Evolutionary conservation across 2,329 filamentous ascomycete species (phyloP), one percentile per base, ranked within the genome.

Genomic region (Pseudogymnoascus sp.): DNA sequence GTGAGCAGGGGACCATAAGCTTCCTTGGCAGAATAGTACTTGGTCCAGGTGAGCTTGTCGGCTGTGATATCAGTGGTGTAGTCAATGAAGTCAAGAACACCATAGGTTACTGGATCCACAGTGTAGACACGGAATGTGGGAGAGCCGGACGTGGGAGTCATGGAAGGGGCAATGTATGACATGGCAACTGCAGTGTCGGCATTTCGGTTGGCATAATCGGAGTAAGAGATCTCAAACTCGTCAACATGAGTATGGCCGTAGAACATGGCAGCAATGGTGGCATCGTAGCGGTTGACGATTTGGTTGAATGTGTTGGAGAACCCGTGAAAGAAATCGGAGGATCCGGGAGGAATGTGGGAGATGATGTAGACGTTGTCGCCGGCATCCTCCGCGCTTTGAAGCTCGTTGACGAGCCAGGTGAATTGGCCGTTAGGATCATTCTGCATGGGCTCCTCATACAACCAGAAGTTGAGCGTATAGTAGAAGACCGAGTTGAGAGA

Each of bases 401-500:
- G 69, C 39, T 77, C 72, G 15, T 62, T 59, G 15, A 75, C 73
- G 12, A 78, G 69, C 74, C 74, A 77, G 35, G 70, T 65, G 1
- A 77, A 67, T 60, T 64, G 72, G 4, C 68, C 66, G 62, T 70
- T 67, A 4, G 74, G 76, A 63, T 78, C 76, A 10, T 63, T 66
- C 31, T 73, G 69, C 69, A 77, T 76, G 3, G 73, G 71, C 3
- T 69, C 66, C 31, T 72, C 68, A 63, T 74, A 78, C 40, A 73
- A 63, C 67, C 72, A 75, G 65, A 74, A 76, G 65, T 78, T 78
- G 60, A 72, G 68, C 18, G 67, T 74, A 66, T 77, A 77, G 65
- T 74, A 77, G 62, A 76, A 71, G 61, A 75, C 74, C 45, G 72
- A 76, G 68, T 78, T 77, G 63, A 77, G 69, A 4, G 75, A 76